phyloP scores from a whole-genome alignment of 139 green algal genomes.

The Coelastrella sp. region DNA sequence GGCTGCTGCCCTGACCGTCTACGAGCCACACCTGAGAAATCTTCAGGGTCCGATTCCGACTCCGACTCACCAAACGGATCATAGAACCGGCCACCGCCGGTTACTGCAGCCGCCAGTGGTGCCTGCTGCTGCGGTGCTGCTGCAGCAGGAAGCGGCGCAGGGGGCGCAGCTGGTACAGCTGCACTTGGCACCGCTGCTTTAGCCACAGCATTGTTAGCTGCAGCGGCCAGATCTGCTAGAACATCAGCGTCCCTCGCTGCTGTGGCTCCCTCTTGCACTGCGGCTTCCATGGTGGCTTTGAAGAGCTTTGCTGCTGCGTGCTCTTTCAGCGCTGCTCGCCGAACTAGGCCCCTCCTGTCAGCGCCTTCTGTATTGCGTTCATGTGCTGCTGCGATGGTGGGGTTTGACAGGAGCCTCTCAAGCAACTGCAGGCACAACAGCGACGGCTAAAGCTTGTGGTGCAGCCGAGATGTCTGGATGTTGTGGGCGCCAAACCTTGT shows the following conservation, averaged over 20 bases:
- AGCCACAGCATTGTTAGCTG: not conserved
- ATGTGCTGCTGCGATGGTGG: slow-evolving; percentile 45
- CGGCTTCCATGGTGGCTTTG: slow-evolving; percentile 42
- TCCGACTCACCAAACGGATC: slow-evolving; percentile 34
- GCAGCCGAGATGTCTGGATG: not conserved
- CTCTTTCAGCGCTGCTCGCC: slow-evolving; percentile 56
- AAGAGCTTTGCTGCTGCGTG: slow-evolving; percentile 63
- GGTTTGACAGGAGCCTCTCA: slow-evolving; percentile 76
- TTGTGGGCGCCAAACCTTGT: not conserved
- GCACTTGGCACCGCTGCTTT: not conserved
- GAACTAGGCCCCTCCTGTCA: slow-evolving; percentile 41
- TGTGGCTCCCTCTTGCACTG: not conserved
- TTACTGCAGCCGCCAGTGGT: slow-evolving; percentile 1
- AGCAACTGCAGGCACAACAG: slow-evolving; percentile 57
- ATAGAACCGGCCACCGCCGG: not conserved
- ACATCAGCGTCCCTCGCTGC: not conserved
- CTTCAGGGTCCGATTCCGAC: slow-evolving; percentile 31
- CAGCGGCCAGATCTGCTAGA: not conserved
- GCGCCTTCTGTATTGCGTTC: not conserved
- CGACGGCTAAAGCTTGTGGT: not conserved
- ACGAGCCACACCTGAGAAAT: slow-evolving; percentile 4
- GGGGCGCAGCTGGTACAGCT: not conserved
- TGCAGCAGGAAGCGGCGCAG: not conserved
- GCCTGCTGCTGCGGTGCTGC: not conserved
- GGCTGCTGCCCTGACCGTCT: not conserved